Evolutionary conservation across 1,284 basidiomycete genomes (phyloP).

Genomic region (Naganishia albida): DNA sequence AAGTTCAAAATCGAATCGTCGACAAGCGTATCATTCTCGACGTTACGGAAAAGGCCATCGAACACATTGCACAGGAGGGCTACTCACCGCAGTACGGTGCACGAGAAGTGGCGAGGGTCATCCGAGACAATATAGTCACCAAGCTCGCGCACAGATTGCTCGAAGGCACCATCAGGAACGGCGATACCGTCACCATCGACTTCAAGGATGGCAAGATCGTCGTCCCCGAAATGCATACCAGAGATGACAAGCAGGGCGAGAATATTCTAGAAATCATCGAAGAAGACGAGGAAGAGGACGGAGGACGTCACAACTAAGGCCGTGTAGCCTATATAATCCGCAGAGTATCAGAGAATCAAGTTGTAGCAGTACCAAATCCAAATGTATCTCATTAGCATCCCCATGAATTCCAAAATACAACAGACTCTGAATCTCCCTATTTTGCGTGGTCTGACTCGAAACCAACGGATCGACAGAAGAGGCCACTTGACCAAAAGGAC

Average conservation of each 20-base stretch:
- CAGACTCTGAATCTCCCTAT: not conserved
- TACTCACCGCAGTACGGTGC: slow-evolving; percentile 86
- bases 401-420: not conserved
- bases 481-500: too few relatives aligned
- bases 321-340: slow-evolving; percentile 4
- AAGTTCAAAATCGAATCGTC: slow-evolving; percentile 69
- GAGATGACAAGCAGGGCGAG: slow-evolving; percentile 25
- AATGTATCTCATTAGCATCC: slow-evolving; percentile 5
- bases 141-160: slow-evolving; percentile 74
- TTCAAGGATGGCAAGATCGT: slow-evolving; percentile 55
- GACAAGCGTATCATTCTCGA: slow-evolving; percentile 70
- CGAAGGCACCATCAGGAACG: slow-evolving; percentile 67
- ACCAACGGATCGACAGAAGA: not conserved
- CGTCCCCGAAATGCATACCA: slow-evolving; percentile 30
- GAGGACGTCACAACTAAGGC: not conserved
- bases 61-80: slow-evolving; percentile 76
- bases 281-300: slow-evolving; percentile 13
- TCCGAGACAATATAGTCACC: slow-evolving; percentile 73
- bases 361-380: not conserved
- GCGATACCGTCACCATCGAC: slow-evolving; percentile 64
- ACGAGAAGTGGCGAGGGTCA: slow-evolving; percentile 76
- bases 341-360: not conserved
- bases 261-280: slow-evolving; percentile 28
- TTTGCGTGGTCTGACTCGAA: too few relatives aligned
- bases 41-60: slow-evolving; percentile 64